Evolutionary conservation across 2,329 filamentous ascomycete genomes (phyloP).

Genomic region (Aspergillus cejpii): DNA sequence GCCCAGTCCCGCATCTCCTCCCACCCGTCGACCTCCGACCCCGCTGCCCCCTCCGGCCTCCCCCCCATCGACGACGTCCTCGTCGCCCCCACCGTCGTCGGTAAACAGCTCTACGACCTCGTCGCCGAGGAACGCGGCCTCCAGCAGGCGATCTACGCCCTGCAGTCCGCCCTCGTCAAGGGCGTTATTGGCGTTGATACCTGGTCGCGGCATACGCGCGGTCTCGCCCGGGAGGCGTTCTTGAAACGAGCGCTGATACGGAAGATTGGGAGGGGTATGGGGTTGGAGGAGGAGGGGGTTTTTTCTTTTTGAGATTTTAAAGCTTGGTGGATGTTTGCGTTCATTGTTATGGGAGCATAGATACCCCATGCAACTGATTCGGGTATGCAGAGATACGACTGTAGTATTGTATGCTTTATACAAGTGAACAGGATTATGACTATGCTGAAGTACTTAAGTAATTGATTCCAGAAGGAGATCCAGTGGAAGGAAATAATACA

Average conservation of each 20-base stretch:
- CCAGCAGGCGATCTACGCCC: slow-evolving; percentile 72
- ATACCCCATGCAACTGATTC: no score
- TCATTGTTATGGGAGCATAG: no score
- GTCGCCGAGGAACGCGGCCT: slow-evolving; percentile 84
- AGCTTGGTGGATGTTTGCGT: no score
- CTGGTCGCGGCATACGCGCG: slow-evolving; percentile 44
- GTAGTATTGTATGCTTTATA: no score
- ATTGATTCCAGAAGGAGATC: no score
- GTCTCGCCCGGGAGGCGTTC: slow-evolving; percentile 45
- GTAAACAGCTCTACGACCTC: slow-evolving; percentile 82
- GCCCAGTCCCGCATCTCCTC: slow-evolving; percentile 53
- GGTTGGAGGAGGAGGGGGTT: slow-evolving; percentile 27
- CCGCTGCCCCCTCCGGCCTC: slow-evolving; percentile 39
- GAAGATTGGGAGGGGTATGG: slow-evolving; percentile 44
- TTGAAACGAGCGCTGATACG: slow-evolving; percentile 42
- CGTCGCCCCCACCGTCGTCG: slow-evolving; percentile 88
- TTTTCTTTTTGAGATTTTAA: no score
- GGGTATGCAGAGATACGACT: no score
- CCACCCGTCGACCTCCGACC: slow-evolving; percentile 22
- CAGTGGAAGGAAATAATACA: no score
- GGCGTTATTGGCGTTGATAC: slow-evolving; percentile 42
- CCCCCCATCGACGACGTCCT: slow-evolving; percentile 84
- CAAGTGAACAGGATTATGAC: no score
- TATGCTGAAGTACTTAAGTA: no score
- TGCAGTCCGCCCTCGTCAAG: slow-evolving; percentile 42